Evolutionary conservation across 164 flowering plant species (phyloP).

Genomic region (Sedum album): DNA sequence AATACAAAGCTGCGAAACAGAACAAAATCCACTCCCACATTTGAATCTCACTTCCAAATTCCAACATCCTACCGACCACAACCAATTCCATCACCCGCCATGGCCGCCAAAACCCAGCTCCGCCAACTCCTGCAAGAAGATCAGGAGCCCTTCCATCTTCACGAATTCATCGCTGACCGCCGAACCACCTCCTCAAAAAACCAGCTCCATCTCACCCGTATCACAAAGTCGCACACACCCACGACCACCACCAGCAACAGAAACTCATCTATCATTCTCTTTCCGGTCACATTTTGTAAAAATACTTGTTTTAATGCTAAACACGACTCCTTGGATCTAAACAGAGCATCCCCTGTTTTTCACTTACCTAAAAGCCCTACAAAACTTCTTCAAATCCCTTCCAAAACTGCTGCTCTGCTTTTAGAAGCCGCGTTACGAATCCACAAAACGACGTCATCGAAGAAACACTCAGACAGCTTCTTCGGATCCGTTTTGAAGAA

Average conservation of each 20-base stretch:
- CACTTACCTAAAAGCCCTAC: background rate
- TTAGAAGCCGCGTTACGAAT: background rate
- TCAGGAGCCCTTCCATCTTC: conserved; percentile 6
- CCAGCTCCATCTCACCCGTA: background rate
- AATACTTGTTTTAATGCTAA: background rate
- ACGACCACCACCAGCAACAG: background rate
- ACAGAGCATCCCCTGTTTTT: background rate
- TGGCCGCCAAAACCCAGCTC: background rate
- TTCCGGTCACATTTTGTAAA: conserved; percentile 2
- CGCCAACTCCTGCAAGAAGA: conserved; percentile 3
- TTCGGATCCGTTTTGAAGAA: conserved; percentile 3
- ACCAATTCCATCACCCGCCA: background rate
- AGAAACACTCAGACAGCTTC: background rate
- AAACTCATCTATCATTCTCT: too few species aligned
- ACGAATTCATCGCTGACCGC: conserved; percentile 4
- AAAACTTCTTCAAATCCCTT: background rate
- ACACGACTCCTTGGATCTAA: background rate
- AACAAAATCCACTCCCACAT: background rate
- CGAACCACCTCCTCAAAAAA: background rate
- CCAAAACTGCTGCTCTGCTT: conserved; percentile 7
- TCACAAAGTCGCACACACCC: background rate
- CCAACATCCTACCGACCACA: background rate
- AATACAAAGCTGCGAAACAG: background rate
- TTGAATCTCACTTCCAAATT: background rate
- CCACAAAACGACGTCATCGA: background rate